Percentiles rank a stretch among this genome's conserved stretches.
Conservation (phyloP, 2,329 filamentous ascomycete genomes). For the Colletotrichum euphorbiae region DNA sequence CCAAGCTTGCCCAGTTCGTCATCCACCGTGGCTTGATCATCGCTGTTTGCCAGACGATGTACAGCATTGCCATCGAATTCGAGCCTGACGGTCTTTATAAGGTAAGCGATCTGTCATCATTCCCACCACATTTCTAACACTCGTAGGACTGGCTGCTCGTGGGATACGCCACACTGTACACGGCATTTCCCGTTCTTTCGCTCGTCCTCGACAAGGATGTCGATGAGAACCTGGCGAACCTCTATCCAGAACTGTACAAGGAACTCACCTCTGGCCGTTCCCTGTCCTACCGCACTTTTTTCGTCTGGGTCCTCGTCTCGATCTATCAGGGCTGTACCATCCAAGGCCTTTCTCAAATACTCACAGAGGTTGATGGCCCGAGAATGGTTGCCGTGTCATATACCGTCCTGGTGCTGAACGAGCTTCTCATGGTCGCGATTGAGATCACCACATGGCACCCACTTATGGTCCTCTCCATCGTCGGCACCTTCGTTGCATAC, state of each 20-base stretch:
- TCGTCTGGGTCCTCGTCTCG: slow-evolving; percentile 94
- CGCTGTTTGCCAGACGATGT: slow-evolving; percentile 95
- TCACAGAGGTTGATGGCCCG: slow-evolving; percentile 80
- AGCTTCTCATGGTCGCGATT: slow-evolving; percentile 96
- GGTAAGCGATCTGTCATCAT: slow-evolving; percentile 49
- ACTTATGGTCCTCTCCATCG: slow-evolving; percentile 85
- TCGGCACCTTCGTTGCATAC: slow-evolving; percentile 86
- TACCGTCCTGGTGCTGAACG: slow-evolving; percentile 91
- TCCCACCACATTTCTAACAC: slow-evolving; percentile 40
- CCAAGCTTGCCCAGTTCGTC: slow-evolving; percentile 97
- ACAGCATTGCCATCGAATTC: slow-evolving; percentile 91
- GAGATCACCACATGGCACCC: slow-evolving; percentile 98
- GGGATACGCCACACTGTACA: slow-evolving; percentile 96
- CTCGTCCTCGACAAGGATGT: slow-evolving; percentile 96
- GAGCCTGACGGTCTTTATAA: slow-evolving; percentile 95
- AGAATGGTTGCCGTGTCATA: slow-evolving; percentile 92
- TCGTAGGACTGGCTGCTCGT: slow-evolving; percentile 90
- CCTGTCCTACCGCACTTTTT: slow-evolving; percentile 93
- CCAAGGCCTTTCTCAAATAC: slow-evolving; percentile 90
- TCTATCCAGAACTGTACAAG: slow-evolving; percentile 98
- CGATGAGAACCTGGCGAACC: slow-evolving; percentile 89
- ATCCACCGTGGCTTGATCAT: slow-evolving; percentile 98
- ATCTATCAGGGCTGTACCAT: slow-evolving; percentile 97
- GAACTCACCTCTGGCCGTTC: slow-evolving; percentile 91
- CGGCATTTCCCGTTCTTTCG: slow-evolving; percentile 90